Conservation (phyloP, 768 basidiomycete species). For the Naganishia vaughanmartiniae region DNA sequence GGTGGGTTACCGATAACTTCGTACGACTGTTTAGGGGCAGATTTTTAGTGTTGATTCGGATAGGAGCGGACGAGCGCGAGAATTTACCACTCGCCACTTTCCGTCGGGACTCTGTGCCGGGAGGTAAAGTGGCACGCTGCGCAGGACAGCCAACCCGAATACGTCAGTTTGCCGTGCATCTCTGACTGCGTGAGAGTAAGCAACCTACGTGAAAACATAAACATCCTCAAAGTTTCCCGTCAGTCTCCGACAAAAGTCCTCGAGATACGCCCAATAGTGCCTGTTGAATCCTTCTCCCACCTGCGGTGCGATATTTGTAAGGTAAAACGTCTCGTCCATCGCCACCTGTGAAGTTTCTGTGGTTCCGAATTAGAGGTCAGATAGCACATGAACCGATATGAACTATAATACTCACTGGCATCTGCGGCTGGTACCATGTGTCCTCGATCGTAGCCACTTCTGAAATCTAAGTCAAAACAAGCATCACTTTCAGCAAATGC, state of each 20-base stretch:
- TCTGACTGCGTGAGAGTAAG: neutral
- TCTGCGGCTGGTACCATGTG: conserved; percentile 99
- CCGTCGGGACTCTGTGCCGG: conserved; percentile 81
- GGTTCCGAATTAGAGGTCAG: neutral
- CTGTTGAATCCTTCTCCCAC: conserved; percentile 96
- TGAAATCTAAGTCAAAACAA: conserved; percentile 59
- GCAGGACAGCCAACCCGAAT: neutral
- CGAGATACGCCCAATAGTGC: conserved; percentile 96
- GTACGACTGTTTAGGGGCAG: conserved; percentile 61
- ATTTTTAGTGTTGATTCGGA: neutral
- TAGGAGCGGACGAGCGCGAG: neutral
- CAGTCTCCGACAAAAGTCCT: conserved; percentile 89
- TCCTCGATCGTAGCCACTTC: conserved; percentile 90
- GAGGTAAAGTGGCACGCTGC: conserved; percentile 82
- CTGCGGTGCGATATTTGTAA: conserved; percentile 97
- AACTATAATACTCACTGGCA: conserved; percentile 57
- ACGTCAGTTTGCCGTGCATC: neutral
- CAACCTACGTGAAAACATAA: conserved; percentile 77
- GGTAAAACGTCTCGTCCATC: conserved; percentile 93
- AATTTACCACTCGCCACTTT: conserved; percentile 88
- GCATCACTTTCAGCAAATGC: neutral
- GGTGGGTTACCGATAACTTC: conserved; percentile 94
- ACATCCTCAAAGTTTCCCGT: conserved; percentile 88
- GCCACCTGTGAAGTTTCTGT: conserved; percentile 59
- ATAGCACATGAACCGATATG: neutral